Evolutionary conservation across 805 yeast species (phyloP), one percentile per base, ranked within the genome.

Genomic region (Saturnispora mendoncae): DNA sequence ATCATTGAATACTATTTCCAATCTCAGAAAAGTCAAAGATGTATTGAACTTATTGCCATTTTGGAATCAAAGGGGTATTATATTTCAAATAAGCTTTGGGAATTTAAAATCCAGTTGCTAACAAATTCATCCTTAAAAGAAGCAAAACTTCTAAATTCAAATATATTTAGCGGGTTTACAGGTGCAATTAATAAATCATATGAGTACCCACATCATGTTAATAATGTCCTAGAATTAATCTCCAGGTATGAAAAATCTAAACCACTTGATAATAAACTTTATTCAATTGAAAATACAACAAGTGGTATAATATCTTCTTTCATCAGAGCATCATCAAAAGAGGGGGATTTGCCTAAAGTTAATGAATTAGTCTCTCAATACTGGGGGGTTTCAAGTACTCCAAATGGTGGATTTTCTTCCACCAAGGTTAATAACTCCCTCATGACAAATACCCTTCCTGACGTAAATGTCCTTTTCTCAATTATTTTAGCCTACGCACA

Each of bases 401-500:
- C 28, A 44, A 8, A 43, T 36, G n/a, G n/a, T n/a, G n/a, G n/a
- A n/a, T n/a, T n/a, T n/a, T n/a, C n/a, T n/a, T n/a, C n/a, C n/a
- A n/a, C n/a, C n/a, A n/a, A n/a, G n/a, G n/a, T n/a, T n/a, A n/a
- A n/a, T n/a, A n/a, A n/a, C n/a, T n/a, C n/a, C n/a, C n/a, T n/a
- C n/a, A n/a, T n/a, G n/a, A n/a, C n/a, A n/a, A n/a, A n/a, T n/a
- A n/a, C n/a, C n/a, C n/a, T n/a, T n/a, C n/a, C n/a, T n/a, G n/a
- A n/a, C n/a, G n/a, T n/a, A n/a, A n/a, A n/a, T n/a, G n/a, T n/a
- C n/a, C n/a, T n/a, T n/a, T n/a, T n/a, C n/a, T n/a, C n/a, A n/a
- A n/a, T 64, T 3, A 28, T 62, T 1, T 43, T 53, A 6, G 51
- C 65, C 0, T 62, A 56, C 42, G 41, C 56, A 6, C 52, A 52